A percentile compares a stretch with the other conserved stretches of the same genome.
Conservation (phyloP, 148 eudicot genomes). For the Cornus suecica region DNA sequence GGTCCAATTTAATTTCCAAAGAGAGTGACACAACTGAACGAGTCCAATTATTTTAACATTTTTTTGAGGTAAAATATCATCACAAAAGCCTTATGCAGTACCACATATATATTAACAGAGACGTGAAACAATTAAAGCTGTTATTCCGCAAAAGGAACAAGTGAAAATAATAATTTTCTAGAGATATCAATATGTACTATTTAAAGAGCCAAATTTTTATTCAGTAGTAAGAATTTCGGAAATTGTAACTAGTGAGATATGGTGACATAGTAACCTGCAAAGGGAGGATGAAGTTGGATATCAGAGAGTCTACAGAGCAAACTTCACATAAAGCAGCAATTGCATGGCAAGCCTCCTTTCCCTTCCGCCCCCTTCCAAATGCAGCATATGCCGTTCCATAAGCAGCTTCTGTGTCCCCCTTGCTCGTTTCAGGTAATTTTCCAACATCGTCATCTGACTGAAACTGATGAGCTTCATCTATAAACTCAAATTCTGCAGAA, state of each 20-base stretch:
- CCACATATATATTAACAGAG: too few relatives aligned
- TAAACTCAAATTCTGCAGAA: conserved; percentile 71
- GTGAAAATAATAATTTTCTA: too few relatives aligned
- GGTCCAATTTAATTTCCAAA: too few relatives aligned
- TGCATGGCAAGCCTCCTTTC: conserved; percentile 95
- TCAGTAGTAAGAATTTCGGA: too few relatives aligned
- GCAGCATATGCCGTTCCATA: conserved; percentile 88
- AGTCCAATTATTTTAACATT: too few relatives aligned
- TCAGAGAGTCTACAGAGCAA: conserved; percentile 87
- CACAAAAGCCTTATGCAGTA: too few relatives aligned
- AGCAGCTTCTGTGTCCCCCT: conserved; percentile 41
- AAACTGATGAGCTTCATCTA: conserved; percentile 32
- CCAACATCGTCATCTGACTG: neutral
- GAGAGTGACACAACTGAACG: too few relatives aligned
- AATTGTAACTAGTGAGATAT: neutral
- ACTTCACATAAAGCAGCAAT: conserved; percentile 92
- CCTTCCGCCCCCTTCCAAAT: conserved; percentile 70
- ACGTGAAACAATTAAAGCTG: too few relatives aligned
- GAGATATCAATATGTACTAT: too few relatives aligned
- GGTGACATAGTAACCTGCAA: conserved; percentile 56
- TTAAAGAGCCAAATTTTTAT: too few relatives aligned
- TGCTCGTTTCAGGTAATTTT: neutral
- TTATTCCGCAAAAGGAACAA: too few relatives aligned
- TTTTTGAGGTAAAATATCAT: too few relatives aligned
- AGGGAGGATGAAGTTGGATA: conserved; percentile 97